A percentile compares a stretch with the other conserved stretches of the same genome.
Conservation (phyloP, 169 alveolate genomes). For the Amoebophrya sp. region DNA sequence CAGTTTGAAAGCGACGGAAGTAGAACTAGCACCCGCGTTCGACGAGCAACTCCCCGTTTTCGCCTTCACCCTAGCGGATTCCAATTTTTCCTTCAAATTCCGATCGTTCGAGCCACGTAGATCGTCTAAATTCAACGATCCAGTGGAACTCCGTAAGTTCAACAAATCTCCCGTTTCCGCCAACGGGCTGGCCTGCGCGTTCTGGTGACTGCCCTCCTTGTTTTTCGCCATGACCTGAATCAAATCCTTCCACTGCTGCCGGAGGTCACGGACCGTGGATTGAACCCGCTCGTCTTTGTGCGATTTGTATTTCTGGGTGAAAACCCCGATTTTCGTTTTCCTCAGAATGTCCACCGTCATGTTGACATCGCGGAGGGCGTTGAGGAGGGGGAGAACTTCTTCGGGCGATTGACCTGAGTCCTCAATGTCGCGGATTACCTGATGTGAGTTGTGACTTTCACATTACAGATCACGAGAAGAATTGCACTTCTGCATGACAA, state of each 20-base stretch:
- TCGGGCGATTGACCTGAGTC: background rate
- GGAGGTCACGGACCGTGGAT: background rate
- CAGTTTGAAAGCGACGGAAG: too few relatives aligned
- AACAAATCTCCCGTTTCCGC: too few relatives aligned
- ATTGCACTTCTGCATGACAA: too few relatives aligned
- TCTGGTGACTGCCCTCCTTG: background rate
- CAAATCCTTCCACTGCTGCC: background rate
- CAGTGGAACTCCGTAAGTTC: too few relatives aligned
- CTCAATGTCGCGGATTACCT: background rate
- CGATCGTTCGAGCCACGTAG: too few relatives aligned
- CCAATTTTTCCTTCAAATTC: too few relatives aligned
- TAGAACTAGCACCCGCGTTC: too few relatives aligned
- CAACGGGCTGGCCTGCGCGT: background rate
- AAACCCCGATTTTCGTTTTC: background rate
- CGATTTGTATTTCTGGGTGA: background rate
- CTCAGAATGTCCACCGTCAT: background rate
- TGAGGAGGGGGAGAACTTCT: background rate
- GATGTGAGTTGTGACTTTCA: too few relatives aligned
- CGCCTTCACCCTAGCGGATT: too few relatives aligned
- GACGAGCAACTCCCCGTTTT: too few relatives aligned
- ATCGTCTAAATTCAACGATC: too few relatives aligned
- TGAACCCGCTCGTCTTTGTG: background rate
- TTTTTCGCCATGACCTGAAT: background rate
- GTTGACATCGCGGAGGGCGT: background rate
- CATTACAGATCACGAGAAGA: too few relatives aligned